Conservation (phyloP, 2,329 filamentous ascomycete species). For the Diaporthe sp. region DNA sequence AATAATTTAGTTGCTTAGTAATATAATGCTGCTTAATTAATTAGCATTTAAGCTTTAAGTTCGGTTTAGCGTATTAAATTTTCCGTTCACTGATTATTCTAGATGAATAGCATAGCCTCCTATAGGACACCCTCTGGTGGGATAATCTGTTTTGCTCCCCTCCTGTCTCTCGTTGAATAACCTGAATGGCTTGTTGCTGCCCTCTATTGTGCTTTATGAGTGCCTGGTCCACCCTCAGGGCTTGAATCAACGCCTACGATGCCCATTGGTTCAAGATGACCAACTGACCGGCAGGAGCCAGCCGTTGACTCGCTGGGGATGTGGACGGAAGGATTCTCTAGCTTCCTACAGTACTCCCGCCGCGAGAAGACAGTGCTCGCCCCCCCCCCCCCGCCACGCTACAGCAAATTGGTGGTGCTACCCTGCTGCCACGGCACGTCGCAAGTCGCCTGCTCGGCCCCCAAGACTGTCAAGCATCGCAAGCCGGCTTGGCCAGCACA, state of each 20-base stretch:
- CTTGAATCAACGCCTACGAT: background rate
- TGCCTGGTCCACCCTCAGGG: background rate
- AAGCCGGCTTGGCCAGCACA: conserved; percentile 21
- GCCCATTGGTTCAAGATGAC: conserved; percentile 1
- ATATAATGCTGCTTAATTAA: no score
- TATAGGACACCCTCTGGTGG: background rate
- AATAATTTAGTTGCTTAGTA: no score
- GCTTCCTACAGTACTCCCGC: conserved; percentile 4
- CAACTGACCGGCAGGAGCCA: conserved; percentile 6
- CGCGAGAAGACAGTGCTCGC: background rate
- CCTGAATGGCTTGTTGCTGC: background rate
- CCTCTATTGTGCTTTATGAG: background rate
- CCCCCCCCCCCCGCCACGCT: background rate
- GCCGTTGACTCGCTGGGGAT: conserved; percentile 7
- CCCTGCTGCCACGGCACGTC: background rate
- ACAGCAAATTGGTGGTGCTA: background rate
- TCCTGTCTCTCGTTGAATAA: background rate
- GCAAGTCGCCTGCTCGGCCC: conserved; percentile 4
- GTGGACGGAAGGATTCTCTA: conserved; percentile 19
- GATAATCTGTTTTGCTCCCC: background rate
- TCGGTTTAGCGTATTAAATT: no score
- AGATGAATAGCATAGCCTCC: no score
- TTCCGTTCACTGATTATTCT: no score
- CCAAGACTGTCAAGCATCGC: conserved; percentile 30
- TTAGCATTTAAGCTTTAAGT: no score